A percentile compares a stretch with the other conserved stretches of the same genome.
These are phyloP conservation scores for Atalantia buxifolia DNA, from an alignment of 345 rosid genomes.

Conservation along the genomic window DNA sequence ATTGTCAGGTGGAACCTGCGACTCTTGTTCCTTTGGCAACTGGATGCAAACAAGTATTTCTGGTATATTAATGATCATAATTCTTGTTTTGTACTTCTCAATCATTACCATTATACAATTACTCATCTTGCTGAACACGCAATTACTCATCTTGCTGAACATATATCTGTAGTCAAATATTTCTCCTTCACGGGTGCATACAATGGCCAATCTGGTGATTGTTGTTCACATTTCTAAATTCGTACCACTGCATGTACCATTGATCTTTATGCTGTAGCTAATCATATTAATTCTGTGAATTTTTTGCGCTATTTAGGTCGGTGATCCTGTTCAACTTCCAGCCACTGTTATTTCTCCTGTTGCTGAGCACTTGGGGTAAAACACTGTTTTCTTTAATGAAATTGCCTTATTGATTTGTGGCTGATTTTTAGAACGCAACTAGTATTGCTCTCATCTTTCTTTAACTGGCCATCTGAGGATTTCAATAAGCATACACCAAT, in stretches of 20 bases:
- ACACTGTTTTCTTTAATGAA: slow-evolving; percentile 2
- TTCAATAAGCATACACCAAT: not conserved
- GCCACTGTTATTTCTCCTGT: slow-evolving; percentile 90
- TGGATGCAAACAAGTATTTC: slow-evolving; percentile 97
- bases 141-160: not conserved
- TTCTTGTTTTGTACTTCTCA: not conserved
- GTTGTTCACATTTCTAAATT: not conserved
- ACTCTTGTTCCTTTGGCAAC: slow-evolving; percentile 88
- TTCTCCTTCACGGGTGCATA: not conserved
- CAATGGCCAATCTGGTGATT: not conserved
- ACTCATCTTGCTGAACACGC: too few relatives aligned
- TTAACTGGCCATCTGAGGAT: not conserved
- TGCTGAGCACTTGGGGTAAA: slow-evolving; percentile 79
- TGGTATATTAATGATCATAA: slow-evolving; percentile 44
- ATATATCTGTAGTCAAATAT: not conserved
- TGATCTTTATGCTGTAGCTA: not conserved
- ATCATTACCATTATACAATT: not conserved
- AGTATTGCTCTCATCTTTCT: not conserved
- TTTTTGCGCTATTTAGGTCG: slow-evolving; percentile 50
- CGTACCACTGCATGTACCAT: slow-evolving; percentile 1
- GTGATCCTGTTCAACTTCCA: slow-evolving; percentile 95
- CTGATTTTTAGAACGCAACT: not conserved
- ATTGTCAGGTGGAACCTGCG: slow-evolving; percentile 86
- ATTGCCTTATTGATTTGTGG: not conserved
- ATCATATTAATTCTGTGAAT: slow-evolving; percentile 3